Conservation (phyloP, 331 rosid species). For the Pyrus hybrid region DNA sequence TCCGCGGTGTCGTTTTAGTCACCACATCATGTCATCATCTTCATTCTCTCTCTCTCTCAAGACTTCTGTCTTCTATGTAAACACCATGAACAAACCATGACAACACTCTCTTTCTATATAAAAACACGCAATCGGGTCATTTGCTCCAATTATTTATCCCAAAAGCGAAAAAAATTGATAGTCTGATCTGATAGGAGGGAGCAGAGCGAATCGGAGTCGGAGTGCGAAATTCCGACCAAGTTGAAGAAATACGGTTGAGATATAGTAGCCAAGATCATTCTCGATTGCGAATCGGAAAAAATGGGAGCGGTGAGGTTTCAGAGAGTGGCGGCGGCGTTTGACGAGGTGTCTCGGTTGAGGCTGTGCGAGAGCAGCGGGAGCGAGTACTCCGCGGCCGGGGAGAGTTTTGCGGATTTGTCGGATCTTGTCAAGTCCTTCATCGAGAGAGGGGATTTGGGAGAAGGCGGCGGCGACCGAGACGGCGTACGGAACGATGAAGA, state of each 20-base stretch:
- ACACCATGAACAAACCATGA: slow-evolving; percentile 40
- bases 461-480: not conserved
- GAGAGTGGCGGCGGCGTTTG: slow-evolving; percentile 64
- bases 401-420: slow-evolving; percentile 48
- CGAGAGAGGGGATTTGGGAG: slow-evolving; percentile 16
- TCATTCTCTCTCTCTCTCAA: not conserved
- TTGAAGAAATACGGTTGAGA: not conserved
- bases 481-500: slow-evolving; percentile 3
- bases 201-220: too few relatives aligned
- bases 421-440: slow-evolving; percentile 75
- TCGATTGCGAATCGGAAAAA: too few relatives aligned
- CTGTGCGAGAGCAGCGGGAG: slow-evolving; percentile 80
- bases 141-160: not conserved
- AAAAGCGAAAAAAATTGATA: too few relatives aligned
- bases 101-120: slow-evolving; percentile 3
- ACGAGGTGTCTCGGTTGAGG: slow-evolving; percentile 36
- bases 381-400: slow-evolving; percentile 72
- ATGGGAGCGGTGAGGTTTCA: slow-evolving; percentile 34
- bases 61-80: not conserved
- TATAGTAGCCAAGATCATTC: too few relatives aligned
- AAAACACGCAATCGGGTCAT: not conserved
- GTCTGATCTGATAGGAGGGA: too few relatives aligned
- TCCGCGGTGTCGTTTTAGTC: not conserved
- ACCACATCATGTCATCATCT: slow-evolving; percentile 3
- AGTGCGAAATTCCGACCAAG: not conserved